A percentile compares a stretch with the other conserved stretches of the same genome.
phyloP scores from a whole-genome alignment of 352 stramenopile genomes.

The Hyaloperonospora arabidopsidis region DNA sequence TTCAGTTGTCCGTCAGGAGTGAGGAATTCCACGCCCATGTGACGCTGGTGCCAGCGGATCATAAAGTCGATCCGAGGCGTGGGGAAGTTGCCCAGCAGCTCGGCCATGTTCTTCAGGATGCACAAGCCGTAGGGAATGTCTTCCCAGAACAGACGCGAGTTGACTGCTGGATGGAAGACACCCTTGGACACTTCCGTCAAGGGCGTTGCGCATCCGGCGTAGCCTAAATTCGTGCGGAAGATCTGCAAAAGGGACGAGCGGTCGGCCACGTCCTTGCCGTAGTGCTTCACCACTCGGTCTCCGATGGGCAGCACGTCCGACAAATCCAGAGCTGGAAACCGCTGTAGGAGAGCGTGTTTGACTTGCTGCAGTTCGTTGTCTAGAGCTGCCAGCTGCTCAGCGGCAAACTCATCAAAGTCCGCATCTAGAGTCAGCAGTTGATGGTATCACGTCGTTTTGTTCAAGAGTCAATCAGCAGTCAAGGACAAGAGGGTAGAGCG shows the following conservation, averaged over 20 bases:
- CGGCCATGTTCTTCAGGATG: constrained; percentile 91
- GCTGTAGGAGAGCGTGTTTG: constrained; percentile 84
- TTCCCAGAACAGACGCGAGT: constrained; percentile 88
- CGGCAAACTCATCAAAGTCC: constrained; percentile 90
- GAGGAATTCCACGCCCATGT: constrained; percentile 86
- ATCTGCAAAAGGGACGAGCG: constrained; percentile 84
- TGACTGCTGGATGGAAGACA: constrained; percentile 74
- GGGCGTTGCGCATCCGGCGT: constrained; percentile 85
- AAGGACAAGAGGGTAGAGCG: no score
- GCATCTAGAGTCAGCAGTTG: constrained; percentile 41
- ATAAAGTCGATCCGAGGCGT: constrained; percentile 90
- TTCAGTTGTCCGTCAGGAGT: constrained; percentile 85
- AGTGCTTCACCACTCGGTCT: constrained; percentile 88
- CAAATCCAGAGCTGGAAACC: constrained; percentile 86
- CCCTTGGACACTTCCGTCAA: constrained; percentile 68
- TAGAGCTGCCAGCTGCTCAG: constrained; percentile 86
- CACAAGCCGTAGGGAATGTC: constrained; percentile 89
- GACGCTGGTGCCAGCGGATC: constrained; percentile 90
- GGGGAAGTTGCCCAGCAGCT: constrained; percentile 89
- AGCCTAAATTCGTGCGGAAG: constrained; percentile 87
- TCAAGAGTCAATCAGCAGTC: no score
- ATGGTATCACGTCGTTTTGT: no score
- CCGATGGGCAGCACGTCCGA: constrained; percentile 87
- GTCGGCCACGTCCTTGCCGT: constrained; percentile 86
- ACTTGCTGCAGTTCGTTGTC: constrained; percentile 92